These are phyloP conservation scores for Aspergillus campestris DNA, from an alignment of 495 filamentous ascomycete species.

Conservation along the genomic window DNA sequence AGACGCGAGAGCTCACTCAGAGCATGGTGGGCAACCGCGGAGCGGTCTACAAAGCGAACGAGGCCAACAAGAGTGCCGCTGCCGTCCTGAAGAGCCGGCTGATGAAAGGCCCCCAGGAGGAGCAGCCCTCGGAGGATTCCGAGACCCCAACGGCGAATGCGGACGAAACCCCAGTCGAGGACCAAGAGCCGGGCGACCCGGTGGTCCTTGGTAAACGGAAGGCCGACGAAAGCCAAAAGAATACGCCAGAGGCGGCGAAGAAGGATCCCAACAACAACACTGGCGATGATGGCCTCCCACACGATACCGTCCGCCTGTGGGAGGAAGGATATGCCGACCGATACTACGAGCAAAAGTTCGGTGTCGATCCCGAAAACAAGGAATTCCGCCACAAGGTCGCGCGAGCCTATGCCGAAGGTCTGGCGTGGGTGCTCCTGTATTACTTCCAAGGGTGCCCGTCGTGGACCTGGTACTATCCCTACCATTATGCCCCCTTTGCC, in stretches of 20 bases:
- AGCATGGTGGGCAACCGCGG: constrained; percentile 81
- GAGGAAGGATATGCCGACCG: constrained; percentile 89
- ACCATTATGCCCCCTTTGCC: constrained; percentile 97
- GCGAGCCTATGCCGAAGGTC: constrained; percentile 87
- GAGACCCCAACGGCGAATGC: constrained; percentile 8
- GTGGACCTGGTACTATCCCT: constrained; percentile 98
- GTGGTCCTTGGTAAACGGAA: constrained; percentile 55
- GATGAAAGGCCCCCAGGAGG: constrained; percentile 36
- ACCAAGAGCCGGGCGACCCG: constrained; percentile 24
- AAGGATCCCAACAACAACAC: constrained; percentile 40
- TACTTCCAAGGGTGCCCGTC: constrained; percentile 98
- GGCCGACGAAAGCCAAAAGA: constrained; percentile 50
- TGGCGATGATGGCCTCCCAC: constrained; percentile 51
- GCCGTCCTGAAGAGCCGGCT: constrained; percentile 79
- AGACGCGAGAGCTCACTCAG: constrained; percentile 61
- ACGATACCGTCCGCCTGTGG: constrained; percentile 86
- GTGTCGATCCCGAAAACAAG: constrained; percentile 69
- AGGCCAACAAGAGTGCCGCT: constrained; percentile 91
- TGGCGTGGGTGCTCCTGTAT: constrained; percentile 96
- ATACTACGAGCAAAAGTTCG: constrained; percentile 97
- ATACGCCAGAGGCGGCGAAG: constrained; percentile 48
- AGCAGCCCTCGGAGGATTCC: constrained; percentile 12
- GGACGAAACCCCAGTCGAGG: constrained; percentile 15
- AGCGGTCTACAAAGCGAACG: constrained; percentile 65
- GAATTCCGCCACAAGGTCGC: constrained; percentile 89